Percentiles rank a stretch among this genome's conserved stretches.
Evolutionary conservation across 805 yeast species (phyloP).

Genomic region (Tetrapisispora pingtungensis): DNA sequence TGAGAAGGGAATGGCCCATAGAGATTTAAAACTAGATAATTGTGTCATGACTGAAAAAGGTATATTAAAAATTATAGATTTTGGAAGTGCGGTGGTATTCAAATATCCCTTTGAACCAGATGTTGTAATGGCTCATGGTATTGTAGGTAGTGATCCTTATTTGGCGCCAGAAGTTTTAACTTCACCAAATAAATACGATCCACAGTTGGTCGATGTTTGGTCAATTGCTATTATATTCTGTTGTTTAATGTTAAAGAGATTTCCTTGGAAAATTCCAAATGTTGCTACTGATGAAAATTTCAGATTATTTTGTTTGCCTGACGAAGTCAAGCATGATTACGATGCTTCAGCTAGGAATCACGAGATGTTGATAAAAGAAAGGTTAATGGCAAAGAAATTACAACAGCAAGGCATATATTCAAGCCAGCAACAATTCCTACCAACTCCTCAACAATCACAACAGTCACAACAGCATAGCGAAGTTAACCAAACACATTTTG

Average conservation of each 20-base stretch:
- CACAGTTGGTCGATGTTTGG: constrained; percentile 74
- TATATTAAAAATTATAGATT: constrained; percentile 67
- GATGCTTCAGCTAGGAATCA: constrained; percentile 60
- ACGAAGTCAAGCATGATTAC: constrained; percentile 71
- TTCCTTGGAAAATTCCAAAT: constrained; percentile 81
- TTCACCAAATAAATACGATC: constrained; percentile 46
- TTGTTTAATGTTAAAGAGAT: constrained; percentile 74
- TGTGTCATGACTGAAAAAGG: constrained; percentile 70
- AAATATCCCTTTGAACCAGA: constrained; percentile 62
- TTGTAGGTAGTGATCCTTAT: constrained; percentile 81
- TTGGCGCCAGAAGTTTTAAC: constrained; percentile 70
- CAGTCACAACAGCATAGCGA: background rate
- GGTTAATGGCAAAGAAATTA: constrained; percentile 9
- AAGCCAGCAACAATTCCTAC: background rate
- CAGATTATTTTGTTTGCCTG: constrained; percentile 49
- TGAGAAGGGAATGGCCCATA: constrained; percentile 67
- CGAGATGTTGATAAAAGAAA: constrained; percentile 46
- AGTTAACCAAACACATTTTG: background rate
- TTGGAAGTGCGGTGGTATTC: constrained; percentile 75
- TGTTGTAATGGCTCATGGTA: constrained; percentile 55
- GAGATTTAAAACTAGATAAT: constrained; percentile 74
- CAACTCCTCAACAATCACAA: background rate
- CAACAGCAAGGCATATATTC: background rate
- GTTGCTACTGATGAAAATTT: constrained; percentile 58
- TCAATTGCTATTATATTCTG: constrained; percentile 75